Conservation (phyloP, 208 protist genomes). For the Leishmania mexicana region DNA sequence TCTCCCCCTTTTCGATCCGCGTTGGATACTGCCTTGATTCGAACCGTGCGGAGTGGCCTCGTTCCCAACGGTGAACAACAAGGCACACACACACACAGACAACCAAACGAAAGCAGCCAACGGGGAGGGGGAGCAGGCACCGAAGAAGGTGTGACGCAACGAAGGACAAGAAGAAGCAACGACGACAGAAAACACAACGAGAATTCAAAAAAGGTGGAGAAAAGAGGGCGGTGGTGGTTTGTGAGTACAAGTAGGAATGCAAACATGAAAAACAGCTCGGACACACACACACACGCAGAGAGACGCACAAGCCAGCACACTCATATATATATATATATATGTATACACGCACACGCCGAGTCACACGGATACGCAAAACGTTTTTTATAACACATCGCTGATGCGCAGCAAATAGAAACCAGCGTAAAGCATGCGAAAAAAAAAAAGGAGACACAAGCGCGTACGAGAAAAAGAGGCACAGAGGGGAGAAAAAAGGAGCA, state of each 20-base stretch:
- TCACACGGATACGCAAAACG: background rate
- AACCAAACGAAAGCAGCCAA: background rate
- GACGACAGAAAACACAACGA: background rate
- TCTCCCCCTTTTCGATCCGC: background rate
- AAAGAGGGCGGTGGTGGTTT: background rate
- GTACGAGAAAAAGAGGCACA: background rate
- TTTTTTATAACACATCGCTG: background rate
- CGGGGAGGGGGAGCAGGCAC: background rate
- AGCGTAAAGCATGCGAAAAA: background rate
- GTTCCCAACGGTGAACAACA: background rate
- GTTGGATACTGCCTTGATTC: no score
- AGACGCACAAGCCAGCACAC: background rate
- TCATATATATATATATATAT: background rate
- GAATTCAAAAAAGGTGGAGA: background rate
- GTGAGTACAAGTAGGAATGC: conserved; percentile 10
- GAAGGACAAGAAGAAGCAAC: background rate
- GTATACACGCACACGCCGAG: background rate
- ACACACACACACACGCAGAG: background rate
- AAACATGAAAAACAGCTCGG: conserved; percentile 3
- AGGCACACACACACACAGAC: background rate
- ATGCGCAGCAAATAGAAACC: background rate
- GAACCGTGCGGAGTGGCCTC: no score
- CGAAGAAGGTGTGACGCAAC: background rate
- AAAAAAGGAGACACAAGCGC: conserved; percentile 17
- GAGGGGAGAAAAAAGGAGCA: conserved; percentile 1